Evolutionary conservation across 768 basidiomycete genomes (phyloP).

Genomic region (Termitomyces sp.): DNA sequence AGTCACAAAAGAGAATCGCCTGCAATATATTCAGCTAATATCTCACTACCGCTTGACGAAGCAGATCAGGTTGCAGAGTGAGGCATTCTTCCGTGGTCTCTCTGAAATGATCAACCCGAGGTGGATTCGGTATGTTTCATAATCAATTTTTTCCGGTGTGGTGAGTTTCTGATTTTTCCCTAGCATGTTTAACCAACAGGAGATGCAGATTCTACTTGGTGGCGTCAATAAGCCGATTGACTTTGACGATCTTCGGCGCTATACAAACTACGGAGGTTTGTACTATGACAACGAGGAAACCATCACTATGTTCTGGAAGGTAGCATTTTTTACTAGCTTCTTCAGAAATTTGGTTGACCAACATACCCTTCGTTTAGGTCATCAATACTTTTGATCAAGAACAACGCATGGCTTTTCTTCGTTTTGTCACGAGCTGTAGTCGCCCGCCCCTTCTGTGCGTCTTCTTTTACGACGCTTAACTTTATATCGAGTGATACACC

Average conservation of each 20-base stretch:
- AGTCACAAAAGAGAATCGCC: constrained; percentile 84
- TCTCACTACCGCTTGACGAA: constrained; percentile 84
- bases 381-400: constrained; percentile 76
- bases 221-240: constrained; percentile 85
- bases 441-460: constrained; percentile 81
- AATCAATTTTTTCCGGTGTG: neutral
- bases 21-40: constrained; percentile 86
- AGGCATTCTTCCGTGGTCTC: constrained; percentile 87
- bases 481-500: neutral
- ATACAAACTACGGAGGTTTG: constrained; percentile 82
- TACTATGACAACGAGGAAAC: constrained; percentile 68
- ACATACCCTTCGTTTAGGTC: constrained; percentile 38
- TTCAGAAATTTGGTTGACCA: neutral
- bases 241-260: constrained; percentile 66
- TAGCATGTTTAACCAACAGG: constrained; percentile 97
- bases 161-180: neutral
- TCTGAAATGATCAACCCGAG: constrained; percentile 89
- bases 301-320: constrained; percentile 81
- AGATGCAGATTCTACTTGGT: constrained; percentile 87
- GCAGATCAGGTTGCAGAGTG: constrained; percentile 82
- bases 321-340: constrained; percentile 16
- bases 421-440: constrained; percentile 92
- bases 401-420: constrained; percentile 69
- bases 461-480: neutral
- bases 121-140: constrained; percentile 61